A percentile compares a stretch with the other conserved stretches of the same genome.
Conservation (phyloP, 176 grass and related monocot genomes). For the Thalia dealbata region DNA sequence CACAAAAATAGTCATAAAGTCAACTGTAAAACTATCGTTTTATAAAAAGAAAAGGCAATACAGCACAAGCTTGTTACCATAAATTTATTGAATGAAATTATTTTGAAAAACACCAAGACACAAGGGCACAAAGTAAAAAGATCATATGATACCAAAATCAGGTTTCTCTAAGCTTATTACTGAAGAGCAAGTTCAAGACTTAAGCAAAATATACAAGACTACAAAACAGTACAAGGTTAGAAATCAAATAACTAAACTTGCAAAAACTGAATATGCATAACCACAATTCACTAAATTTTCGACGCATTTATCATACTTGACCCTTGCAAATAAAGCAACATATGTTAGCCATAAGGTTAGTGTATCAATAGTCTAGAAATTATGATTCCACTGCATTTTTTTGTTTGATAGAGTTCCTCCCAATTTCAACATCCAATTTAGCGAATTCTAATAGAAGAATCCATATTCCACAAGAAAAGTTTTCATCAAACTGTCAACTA, state of each 20-base stretch:
- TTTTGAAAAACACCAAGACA: background rate
- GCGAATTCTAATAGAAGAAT: background rate
- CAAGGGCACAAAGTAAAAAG: background rate
- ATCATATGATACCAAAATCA: background rate
- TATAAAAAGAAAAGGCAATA: background rate
- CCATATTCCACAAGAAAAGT: background rate
- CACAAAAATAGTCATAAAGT: constrained; percentile 5
- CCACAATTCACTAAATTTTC: too few species aligned
- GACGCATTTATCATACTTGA: too few species aligned
- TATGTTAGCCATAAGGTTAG: too few species aligned
- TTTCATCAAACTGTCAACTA: background rate
- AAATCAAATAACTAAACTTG: too few species aligned
- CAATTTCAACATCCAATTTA: background rate
- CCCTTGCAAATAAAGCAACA: too few species aligned
- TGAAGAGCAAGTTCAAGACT: background rate
- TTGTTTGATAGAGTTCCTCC: background rate
- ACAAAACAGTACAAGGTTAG: too few species aligned
- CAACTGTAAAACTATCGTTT: background rate
- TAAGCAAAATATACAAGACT: too few species aligned
- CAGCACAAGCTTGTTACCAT: too few species aligned
- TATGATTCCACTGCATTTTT: too few species aligned
- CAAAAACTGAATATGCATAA: too few species aligned
- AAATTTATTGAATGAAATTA: background rate
- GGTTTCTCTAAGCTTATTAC: background rate
- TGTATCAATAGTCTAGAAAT: too few species aligned